Base-by-base conservation (phyloP, 306 rosid species). In the Trifolium fragiferum region DNA sequence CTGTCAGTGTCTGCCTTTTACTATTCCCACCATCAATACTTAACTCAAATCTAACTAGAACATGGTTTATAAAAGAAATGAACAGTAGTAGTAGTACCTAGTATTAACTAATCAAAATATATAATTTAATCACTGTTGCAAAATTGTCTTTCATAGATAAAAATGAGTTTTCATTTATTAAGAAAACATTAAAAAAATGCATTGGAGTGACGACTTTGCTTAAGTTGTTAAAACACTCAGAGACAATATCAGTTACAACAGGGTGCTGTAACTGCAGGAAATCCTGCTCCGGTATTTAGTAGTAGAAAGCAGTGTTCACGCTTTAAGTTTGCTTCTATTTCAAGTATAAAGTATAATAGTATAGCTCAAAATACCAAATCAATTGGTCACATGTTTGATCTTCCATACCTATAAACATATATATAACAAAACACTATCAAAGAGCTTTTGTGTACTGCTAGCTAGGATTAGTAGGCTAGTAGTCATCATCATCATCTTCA, bases 401-500 rank as follows among this genome's bases (percentile, higher is more conserved):
- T 57, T 57, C 2, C 63, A 57, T 23, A 23, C 35, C 35, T 23
- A 23, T 57, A 57, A 23, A 57, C 63, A 57, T 23, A n/a, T 55
- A 57, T 23, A 57, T 57, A 21, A 5, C 63, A 57, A 16, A 10
- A 54, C 60, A 57, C 35, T 12, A 57, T 57, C 2, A 6, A 21
- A 55, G 5, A 10, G 35, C 1, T 57, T 23, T 4, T 9, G 23
- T 21, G 9, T 23, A 57, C 35, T 23, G 9, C 35, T 21, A 57
- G 35, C 35, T 2, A 57, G 4, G 16, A 43, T 43, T 10, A 11
- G 49, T 13, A 5, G 12, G 74, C 55, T 80, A 80, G 74, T 81
- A 66, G 20, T 79, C 70, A 25, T 90, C 81, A 33, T 91, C 82
- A n/a, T 79, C 82, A 19, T 78, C 96, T 5, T 89, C 91, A 15